phyloP scores from a whole-genome alignment of 2,329 filamentous ascomycete species.

The Chaetomium sp. region DNA sequence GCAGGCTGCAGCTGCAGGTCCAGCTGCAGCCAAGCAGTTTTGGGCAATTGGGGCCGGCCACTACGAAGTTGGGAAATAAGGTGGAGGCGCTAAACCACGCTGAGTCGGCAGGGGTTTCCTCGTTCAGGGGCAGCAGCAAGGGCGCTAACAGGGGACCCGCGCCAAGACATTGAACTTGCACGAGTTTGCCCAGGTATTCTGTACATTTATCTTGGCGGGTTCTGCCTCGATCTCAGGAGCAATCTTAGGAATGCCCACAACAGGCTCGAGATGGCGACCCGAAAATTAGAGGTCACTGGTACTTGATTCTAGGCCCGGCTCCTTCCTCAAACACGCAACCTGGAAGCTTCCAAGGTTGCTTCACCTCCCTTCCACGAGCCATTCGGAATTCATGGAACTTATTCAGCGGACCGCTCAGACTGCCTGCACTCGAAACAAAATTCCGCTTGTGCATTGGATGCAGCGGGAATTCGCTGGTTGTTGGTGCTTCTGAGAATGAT shows the following conservation, averaged over 20 bases:
- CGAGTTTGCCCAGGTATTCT: not conserved
- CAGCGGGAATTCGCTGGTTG: not conserved
- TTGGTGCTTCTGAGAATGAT: not conserved
- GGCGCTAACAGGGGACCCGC: not conserved
- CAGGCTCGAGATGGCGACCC: not conserved
- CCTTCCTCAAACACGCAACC: slow-evolving; percentile 1
- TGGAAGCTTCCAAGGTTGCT: not conserved
- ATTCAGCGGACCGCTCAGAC: not conserved
- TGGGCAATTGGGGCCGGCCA: slow-evolving; percentile 27
- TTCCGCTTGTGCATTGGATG: slow-evolving; percentile 13
- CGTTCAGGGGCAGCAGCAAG: slow-evolving; percentile 6
- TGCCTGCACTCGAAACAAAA: not conserved
- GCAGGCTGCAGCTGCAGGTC: slow-evolving; percentile 26
- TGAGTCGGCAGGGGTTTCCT: not conserved
- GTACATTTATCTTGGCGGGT: not conserved
- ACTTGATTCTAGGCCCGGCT: not conserved
- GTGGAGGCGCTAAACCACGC: slow-evolving; percentile 27
- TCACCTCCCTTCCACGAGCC: not conserved
- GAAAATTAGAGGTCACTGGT: not conserved
- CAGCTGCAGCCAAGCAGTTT: slow-evolving; percentile 28
- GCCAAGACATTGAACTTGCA: slow-evolving; percentile 15
- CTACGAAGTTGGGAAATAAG: slow-evolving; percentile 35
- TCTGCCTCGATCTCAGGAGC: not conserved
- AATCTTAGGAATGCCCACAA: not conserved
- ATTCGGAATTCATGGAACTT: not conserved